Evolutionary conservation across 139 green algal genomes (phyloP), one percentile per base, ranked within the genome.

Genomic region (Parachlorella kessleri): DNA sequence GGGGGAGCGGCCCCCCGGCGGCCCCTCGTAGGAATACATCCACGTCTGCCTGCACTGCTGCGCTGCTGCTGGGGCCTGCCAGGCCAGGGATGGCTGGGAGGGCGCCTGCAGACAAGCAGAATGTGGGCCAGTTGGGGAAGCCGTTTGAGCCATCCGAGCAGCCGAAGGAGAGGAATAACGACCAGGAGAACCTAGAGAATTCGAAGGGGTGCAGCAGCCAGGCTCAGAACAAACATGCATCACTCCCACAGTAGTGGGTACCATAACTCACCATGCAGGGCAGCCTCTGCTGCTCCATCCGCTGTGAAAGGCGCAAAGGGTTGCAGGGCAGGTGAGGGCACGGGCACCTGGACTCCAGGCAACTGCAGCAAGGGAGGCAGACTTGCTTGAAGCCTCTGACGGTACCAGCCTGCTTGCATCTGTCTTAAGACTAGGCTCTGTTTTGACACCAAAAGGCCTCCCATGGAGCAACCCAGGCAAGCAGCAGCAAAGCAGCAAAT

Each of bases 361-460:
- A 85, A 55, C 70, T 86, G 69, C 70, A 79, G 4, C 41, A 36
- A n/a, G n/a, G n/a, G n/a, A n/a, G n/a, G n/a, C n/a, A n/a, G n/a
- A n/a, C n/a, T n/a, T n/a, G n/a, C n/a, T n/a, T n/a, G n/a, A n/a
- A n/a, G n/a, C n/a, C n/a, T n/a, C n/a, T n/a, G n/a, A n/a, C n/a
- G n/a, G n/a, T n/a, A n/a, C n/a, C n/a, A n/a, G n/a, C n/a, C n/a
- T n/a, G n/a, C n/a, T n/a, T n/a, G n/a, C n/a, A n/a, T n/a, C n/a
- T n/a, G n/a, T n/a, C n/a, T n/a, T n/a, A n/a, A n/a, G n/a, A n/a
- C n/a, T n/a, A n/a, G n/a, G n/a, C n/a, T n/a, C n/a, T n/a, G n/a
- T n/a, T n/a, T n/a, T n/a, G n/a, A n/a, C n/a, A n/a, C n/a, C n/a
- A n/a, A n/a, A n/a, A n/a, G n/a, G n/a, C n/a, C n/a, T n/a, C n/a